phyloP scores from a whole-genome alignment of 2,329 filamentous ascomycete species.

The Alternaria arborescens region DNA sequence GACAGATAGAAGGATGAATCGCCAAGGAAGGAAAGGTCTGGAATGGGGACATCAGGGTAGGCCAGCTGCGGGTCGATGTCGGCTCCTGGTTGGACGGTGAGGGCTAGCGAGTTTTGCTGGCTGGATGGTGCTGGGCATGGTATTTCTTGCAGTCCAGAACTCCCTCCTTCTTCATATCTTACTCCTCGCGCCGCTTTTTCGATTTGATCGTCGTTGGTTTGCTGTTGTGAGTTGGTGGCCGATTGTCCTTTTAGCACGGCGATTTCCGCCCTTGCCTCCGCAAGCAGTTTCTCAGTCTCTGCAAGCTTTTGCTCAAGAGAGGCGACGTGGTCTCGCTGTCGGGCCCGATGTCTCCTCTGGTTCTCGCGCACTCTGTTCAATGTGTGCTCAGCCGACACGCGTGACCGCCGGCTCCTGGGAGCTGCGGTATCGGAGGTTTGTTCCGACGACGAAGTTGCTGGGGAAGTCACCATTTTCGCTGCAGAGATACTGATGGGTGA shows the following conservation, averaged over 20 bases:
- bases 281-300: slow-evolving; percentile 39
- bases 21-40: slow-evolving; percentile 23
- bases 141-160: neutral
- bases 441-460: slow-evolving; percentile 20
- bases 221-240: slow-evolving; percentile 16
- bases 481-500: neutral
- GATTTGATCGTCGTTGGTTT: neutral
- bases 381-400: slow-evolving; percentile 47
- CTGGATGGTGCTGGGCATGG: neutral
- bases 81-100: slow-evolving; percentile 3
- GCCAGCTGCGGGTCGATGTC: slow-evolving; percentile 12
- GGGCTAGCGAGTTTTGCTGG: slow-evolving; percentile 7
- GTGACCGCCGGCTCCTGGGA: slow-evolving; percentile 24
- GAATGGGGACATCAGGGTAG: slow-evolving; percentile 14
- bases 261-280: slow-evolving; percentile 39
- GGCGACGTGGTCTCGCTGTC: slow-evolving; percentile 53
- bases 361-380: slow-evolving; percentile 60
- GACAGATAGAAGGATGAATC: slow-evolving; percentile 1
- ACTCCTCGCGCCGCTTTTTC: neutral
- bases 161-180: neutral
- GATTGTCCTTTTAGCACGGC: slow-evolving; percentile 28
- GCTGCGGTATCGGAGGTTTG: slow-evolving; percentile 19
- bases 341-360: slow-evolving; percentile 60
- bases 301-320: slow-evolving; percentile 50
- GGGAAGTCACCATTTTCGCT: slow-evolving; percentile 6